Conservation (phyloP, 2,329 filamentous ascomycete genomes). For the Fusarium dlaminii region DNA sequence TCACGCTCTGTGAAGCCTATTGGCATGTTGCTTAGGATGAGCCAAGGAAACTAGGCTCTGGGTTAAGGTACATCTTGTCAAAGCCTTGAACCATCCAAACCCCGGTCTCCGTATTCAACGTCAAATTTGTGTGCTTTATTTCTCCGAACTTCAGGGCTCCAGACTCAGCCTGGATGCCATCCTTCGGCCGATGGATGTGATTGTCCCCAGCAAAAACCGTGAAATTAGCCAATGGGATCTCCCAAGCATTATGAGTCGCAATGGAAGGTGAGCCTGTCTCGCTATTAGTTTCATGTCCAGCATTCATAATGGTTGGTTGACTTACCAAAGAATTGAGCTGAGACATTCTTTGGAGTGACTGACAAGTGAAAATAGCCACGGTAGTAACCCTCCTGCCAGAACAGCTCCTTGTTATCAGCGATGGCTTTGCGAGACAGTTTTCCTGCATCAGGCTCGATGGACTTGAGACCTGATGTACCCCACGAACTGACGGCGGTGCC, state of each 20-base stretch:
- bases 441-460: not conserved
- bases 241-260: not conserved
- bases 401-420: not conserved
- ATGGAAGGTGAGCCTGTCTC: not conserved
- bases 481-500: not conserved
- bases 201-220: not conserved
- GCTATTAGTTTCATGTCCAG: accelerated
- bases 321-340: not conserved
- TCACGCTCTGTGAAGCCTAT: accelerated
- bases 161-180: not conserved
- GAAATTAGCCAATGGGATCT: not conserved
- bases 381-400: not conserved
- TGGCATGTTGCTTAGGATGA: not conserved
- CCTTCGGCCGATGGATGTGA: not conserved
- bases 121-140: not conserved
- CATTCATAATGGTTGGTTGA: accelerated
- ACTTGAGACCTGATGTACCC: not conserved
- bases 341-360: not conserved
- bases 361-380: not conserved
- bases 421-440: not conserved
- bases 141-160: not conserved
- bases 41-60: not conserved
- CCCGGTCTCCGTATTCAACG: not conserved
- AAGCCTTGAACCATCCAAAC: not conserved
- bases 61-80: not conserved